These are phyloP conservation scores for Monosporascus sp. DNA, from an alignment of 2,329 filamentous ascomycete genomes.

Conservation along the genomic window DNA sequence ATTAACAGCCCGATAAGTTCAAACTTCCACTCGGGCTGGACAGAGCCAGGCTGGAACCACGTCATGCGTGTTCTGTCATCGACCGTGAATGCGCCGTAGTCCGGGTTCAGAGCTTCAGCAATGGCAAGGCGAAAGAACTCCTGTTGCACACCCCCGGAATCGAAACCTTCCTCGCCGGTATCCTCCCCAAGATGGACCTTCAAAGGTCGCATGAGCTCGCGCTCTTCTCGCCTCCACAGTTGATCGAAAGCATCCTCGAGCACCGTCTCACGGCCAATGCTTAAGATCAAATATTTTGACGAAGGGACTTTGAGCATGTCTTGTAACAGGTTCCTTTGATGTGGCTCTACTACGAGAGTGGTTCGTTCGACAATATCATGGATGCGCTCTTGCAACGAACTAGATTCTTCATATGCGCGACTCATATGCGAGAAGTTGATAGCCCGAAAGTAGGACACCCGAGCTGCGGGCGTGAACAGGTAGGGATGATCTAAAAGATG, in stretches of 20 bases:
- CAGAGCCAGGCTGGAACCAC: conserved; percentile 80
- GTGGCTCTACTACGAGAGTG: conserved; percentile 48
- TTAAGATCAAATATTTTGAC: conserved; percentile 64
- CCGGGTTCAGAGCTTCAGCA: conserved; percentile 70
- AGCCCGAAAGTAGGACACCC: conserved; percentile 80
- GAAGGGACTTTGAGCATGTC: conserved; percentile 61
- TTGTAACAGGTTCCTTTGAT: conserved; percentile 57
- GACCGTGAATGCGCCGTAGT: conserved; percentile 74
- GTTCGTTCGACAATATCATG: conserved; percentile 49
- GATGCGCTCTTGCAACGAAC: conserved; percentile 50
- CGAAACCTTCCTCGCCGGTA: conserved; percentile 79
- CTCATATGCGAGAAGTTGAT: conserved; percentile 88
- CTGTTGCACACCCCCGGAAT: conserved; percentile 92
- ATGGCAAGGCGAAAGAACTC: conserved; percentile 90
- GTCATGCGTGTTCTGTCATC: conserved; percentile 72
- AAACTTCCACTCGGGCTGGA: conserved; percentile 83
- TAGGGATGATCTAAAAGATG: conserved; percentile 79
- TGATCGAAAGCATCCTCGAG: conserved; percentile 77
- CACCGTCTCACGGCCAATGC: conserved; percentile 62
- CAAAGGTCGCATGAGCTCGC: conserved; percentile 77
- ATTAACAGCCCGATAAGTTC: conserved; percentile 85
- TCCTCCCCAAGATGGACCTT: conserved; percentile 84
- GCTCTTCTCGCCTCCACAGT: conserved; percentile 77
- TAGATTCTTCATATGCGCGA: conserved; percentile 66
- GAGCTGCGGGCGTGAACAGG: conserved; percentile 65